Evolutionary conservation across 192 early-diverging fungal genomes (phyloP), one percentile per base, ranked within the genome.

Genomic region (Coemansia sp.): DNA sequence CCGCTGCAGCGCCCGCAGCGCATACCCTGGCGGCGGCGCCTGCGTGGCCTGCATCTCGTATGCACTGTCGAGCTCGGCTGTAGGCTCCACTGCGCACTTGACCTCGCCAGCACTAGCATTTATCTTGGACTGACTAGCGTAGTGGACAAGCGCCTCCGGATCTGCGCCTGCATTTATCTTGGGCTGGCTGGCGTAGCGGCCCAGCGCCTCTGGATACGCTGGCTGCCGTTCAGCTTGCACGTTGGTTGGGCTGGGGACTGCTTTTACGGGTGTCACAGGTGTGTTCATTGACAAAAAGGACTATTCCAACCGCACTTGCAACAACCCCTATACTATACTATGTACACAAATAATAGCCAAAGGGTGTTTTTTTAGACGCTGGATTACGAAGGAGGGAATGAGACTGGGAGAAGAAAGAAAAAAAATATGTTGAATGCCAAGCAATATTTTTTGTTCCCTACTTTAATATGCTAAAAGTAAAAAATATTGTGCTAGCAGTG

Each of bases 241-340:
- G 35, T 5, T 38, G 35, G 35, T 9, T 16, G 35, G n/a, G 6
- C 11, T 12, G 5, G 12, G 11, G 35, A 38, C 35, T 38, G n/a
- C 35, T 18, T 46, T 59, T 7, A 60, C 64, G 16, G 64, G 64
- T 5, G 64, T 66, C 10, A 56, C 58, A 30, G 64, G 64, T 18
- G 64, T 66, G 32, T 59, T 58, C 64, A 66, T 66, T 40, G 6
- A 19, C 21, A 2, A 46, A 23, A 9, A 23, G 44, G 5, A 19
- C 7, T 38, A 38, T n/a, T n/a, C n/a, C n/a, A n/a, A n/a, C n/a
- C n/a, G n/a, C n/a, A n/a, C n/a, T n/a, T n/a, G n/a, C 35, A 38
- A 38, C n/a, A 38, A 38, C n/a, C 35, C n/a, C n/a, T n/a, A n/a
- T 38, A 16, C 35, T 38, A 38, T 38, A 38, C 35, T 38, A 38